Base-by-base conservation (phyloP, 805 yeast species). In the Wickerhamiella brachini region DNA sequence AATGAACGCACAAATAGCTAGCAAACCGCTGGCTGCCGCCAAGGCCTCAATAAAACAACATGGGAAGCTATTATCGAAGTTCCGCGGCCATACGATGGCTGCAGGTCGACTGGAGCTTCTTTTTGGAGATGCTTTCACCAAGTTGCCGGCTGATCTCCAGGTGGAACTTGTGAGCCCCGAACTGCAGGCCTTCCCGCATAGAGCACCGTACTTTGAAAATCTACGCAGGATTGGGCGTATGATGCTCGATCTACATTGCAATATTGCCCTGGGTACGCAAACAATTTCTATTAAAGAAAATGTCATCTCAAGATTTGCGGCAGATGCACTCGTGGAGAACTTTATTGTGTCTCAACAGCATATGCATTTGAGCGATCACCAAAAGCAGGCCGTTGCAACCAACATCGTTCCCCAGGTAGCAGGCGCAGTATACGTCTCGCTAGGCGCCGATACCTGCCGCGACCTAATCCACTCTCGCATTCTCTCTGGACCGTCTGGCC, bases 201-300 rank as follows among this genome's bases (percentile, higher is more conserved):
- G 55, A 2, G 34, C 44, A 4, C 47, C 45, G 6, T 46, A 57
- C 10, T 59, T 53, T 42, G 39, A 21, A 1, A 57, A 55, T 4
- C 52, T 59, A 4, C 13, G 20, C 8, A 15, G 10, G 3, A 22
- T 38, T 6, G 61, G 62, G 0, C 42, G 38, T 8, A 21, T 26
- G 45, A 38, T 55, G 8, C 48, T 58, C 13, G 39, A 45, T 10
- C 34, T 59, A 5, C 46, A 49, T n/a, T 38, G 54, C 21, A 59
- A 59, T 43, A 53, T 50, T 17, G 53, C 51, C 22, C 48, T 59
- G 13, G 61, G 62, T 8, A 58, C 62, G 7, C 60, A 56, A 21
- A 57, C 45, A 17, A 56, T 56, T 5, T 48, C 21, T 23, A 18
- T 57, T 9, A 45, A 54, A n/a, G 21, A 29, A 5, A 22, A 15